Base-by-base conservation (phyloP, 1,139 yeast genomes). In the Blastobotrys elegans region DNA sequence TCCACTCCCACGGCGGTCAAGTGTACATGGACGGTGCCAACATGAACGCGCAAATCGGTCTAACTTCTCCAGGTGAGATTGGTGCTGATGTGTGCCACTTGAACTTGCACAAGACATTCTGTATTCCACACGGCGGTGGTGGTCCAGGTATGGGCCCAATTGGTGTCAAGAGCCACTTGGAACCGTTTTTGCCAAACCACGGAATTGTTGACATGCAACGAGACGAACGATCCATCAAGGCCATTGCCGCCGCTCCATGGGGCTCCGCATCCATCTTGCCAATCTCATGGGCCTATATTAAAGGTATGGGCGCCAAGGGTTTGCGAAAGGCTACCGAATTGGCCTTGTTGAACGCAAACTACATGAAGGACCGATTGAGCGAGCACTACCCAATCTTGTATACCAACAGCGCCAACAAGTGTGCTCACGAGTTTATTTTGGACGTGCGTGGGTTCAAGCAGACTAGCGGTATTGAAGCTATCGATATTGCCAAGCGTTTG, bases 101-200 rank as follows among this genome's bases (percentile, higher is more conserved):
- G 71, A 92, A 92, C 66, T 75, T 92, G 64, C 98, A 92, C 74
- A 92, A 92, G 72, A 92, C 98, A 1, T 92, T 92, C 73, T 92
- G 97, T 43, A 89, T 92, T 64, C 95, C 96, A 53, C 98, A 92
- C 66, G 98, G 98, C 62, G 98, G 98, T 63, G 98, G 98, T 66
- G 98, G 98, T 43, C 98, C 98, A 39, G 98, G 97, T 61, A 95
- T 90, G 64, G 98, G 97, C 10, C 97, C 98, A 50, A 94, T 92
- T 53, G 89, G 97, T 75, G 97, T 90, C 54, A 84, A 83, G 61
- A 72, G 75, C 50, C 96, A 89, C 66, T 74, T 92, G 62, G 77
- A 76, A 44, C 89, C 90, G 49, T 89, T 81, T 70, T 76, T 92
- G 61, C 98, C 98, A 48, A 73, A 74, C 31, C 97, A 92, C 67